Base-by-base conservation (phyloP, 2,329 filamentous ascomycete genomes). In the Colletotrichum endophyticum region DNA sequence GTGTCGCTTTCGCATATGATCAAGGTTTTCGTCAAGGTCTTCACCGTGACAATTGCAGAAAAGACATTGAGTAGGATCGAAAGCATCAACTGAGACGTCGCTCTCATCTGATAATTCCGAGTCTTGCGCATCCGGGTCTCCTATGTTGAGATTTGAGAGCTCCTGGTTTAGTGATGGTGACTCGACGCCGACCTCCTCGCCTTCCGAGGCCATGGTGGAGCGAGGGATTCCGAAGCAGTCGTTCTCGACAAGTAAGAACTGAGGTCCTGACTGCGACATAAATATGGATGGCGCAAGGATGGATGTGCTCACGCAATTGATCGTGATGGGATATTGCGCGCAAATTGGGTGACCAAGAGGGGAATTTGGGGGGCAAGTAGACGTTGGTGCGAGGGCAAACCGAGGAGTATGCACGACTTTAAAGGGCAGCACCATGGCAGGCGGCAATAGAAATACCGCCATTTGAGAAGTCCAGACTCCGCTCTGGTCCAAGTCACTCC, bases 1-100 rank as follows among this genome's bases (percentile, higher is more conserved):
- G 13, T 49, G 63, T 19, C 63, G n/a, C 16, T 66, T 66, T 16
- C 25, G n/a, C 63, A 66, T 66, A 36, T 66, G 63, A 16, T 13
- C 63, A 6, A 49, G 34, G 25, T 49, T 66, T 4, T 44, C 11
- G 25, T n/a, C 22, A 7, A 30, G 12, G 63, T 49, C 8, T 15
- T n/a, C 19, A 19, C 22, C 6, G 36, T 19, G 15, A 16, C 8
- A n/a, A 49, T 49, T 49, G 63, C 63, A 66, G 36, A 44, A 66
- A n/a, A 66, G 34, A 49, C 36, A 44, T 4, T 22, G 27, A 19
- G 13, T 12, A 1, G 36, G 15, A 44, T 66, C 34, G 34, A 63
- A 27, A 27, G 27, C 32, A 44, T 66, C 15, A 8, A 30, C 34
- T 27, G 36, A 44, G 13, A 2, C 22, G 4, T 66, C 25, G 25